A percentile compares a stretch with the other conserved stretches of the same genome.
Conservation (phyloP, 768 basidiomycete genomes). For the Kwoniella dejecticola region DNA sequence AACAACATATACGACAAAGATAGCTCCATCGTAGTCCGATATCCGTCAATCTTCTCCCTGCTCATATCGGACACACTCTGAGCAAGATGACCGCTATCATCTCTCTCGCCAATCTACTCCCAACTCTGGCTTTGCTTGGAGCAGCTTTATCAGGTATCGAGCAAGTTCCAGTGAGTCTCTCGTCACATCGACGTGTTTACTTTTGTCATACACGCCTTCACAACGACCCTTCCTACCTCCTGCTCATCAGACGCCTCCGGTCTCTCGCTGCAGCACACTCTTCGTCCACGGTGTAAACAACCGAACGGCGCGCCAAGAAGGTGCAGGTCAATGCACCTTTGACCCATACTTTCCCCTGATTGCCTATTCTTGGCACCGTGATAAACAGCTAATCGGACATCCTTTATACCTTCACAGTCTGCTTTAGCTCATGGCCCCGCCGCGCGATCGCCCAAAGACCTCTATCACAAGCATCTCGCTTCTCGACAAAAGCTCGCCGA, state of each 20-base stretch:
- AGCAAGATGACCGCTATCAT: constrained; percentile 13
- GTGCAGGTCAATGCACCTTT: no score
- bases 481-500: constrained; percentile 22
- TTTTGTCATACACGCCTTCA: no score
- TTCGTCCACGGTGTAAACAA: no score
- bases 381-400: not conserved
- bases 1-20: not conserved
- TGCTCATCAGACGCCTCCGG: no score
- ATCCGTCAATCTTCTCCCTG: no score
- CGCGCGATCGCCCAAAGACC: constrained; percentile 17
- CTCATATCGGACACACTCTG: no score
- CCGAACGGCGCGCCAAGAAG: not conserved
- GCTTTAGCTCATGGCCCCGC: constrained; percentile 7
- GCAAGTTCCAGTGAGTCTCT: constrained; percentile 34
- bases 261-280: no score
- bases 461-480: constrained; percentile 41
- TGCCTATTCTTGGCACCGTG: not conserved
- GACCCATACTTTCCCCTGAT: not conserved
- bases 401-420: not conserved
- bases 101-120: constrained; percentile 33
- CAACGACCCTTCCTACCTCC: not conserved
- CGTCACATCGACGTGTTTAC: not conserved
- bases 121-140: constrained; percentile 39
- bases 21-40: no score
- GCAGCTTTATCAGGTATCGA: constrained; percentile 39